These are phyloP conservation scores for Rhodotorula diobovata DNA, from an alignment of 768 basidiomycete genomes.

Conservation along the genomic window DNA sequence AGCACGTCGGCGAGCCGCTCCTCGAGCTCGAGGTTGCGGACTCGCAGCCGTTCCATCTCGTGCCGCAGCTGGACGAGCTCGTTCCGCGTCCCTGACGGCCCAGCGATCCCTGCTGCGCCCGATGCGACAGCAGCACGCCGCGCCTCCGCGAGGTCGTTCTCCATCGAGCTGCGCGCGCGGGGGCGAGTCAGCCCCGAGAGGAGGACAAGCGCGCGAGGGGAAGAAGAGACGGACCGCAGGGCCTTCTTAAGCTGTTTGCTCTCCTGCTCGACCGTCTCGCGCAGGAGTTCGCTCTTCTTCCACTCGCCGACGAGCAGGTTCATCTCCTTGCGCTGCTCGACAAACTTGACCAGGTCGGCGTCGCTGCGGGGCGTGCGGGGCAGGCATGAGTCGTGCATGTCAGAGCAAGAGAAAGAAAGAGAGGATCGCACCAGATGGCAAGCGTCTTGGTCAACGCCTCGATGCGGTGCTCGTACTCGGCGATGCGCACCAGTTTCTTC, in stretches of 20 bases:
- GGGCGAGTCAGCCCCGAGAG: fast-evolving
- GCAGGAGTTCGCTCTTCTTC: conserved; percentile 29
- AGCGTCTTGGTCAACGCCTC: conserved; percentile 73
- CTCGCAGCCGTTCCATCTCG: conserved; percentile 28
- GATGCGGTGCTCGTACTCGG: conserved; percentile 82
- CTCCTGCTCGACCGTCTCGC: conserved; percentile 27
- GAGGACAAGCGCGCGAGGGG: not conserved
- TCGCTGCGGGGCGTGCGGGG: too few species aligned
- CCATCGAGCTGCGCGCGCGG: conserved; percentile 3
- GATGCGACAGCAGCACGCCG: not conserved
- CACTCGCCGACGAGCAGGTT: conserved; percentile 30
- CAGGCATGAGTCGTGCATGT: too few species aligned
- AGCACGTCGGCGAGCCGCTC: conserved; percentile 23
- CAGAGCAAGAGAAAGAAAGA: not conserved
- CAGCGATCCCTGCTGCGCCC: not conserved
- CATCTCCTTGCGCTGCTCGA: conserved; percentile 33
- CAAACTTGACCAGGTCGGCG: conserved; percentile 30
- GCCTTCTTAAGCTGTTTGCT: not conserved
- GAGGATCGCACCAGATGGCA: conserved; percentile 63
- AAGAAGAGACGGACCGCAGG: conserved; percentile 7
- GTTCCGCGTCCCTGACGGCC: not conserved
- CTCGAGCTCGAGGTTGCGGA: conserved; percentile 28
- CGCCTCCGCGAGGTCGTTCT: conserved; percentile 8
- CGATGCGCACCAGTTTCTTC: conserved; percentile 72
- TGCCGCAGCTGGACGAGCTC: conserved; percentile 7